Base-by-base conservation (phyloP, 2,329 filamentous ascomycete species). In the Trichothecium roseum region DNA sequence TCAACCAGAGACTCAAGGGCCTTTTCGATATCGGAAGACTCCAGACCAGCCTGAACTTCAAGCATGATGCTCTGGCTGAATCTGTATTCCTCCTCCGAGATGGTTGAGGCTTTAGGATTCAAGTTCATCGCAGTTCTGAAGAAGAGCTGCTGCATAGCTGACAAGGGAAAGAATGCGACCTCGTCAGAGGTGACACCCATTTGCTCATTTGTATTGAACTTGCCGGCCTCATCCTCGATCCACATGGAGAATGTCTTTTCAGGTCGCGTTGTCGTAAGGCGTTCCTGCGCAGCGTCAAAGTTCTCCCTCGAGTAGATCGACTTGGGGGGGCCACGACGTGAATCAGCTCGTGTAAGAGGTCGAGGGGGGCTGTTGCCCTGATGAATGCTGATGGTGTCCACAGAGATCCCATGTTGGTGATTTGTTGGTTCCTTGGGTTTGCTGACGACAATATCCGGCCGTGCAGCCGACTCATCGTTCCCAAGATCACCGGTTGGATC, bases 111-210 rank as follows among this genome's bases (percentile, higher is more conserved):
- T 18, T 51, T 49, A 9, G 46, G 39, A 32, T 57, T 50, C 2
- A 53, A 56, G 4, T 61, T 61, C 48, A 68, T 62, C 2, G 54
- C 49, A 0, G 66, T 68, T 41, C 66, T 56, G 35, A 73, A 71
- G 45, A 68, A 69, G 4, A 74, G 54, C 37, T 66, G 63, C 49
- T 74, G 69, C 62, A 72, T 72, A 3, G 69, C 62, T 1, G 69
- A 66, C 8, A 73, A 55, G 8, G 63, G 61, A 41, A 69, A 72
- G 22, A 43, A 45, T 40, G 50, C 52, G 33, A 49, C 34, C 9
- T 54, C 53, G 15, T 60, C 58, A 8, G 46, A 37, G 2, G 46
- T 46, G 15, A 35, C 41, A 5, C 37, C 6, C 35, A 37, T 37
- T 14, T 32, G 35, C 29, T 37, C 35, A 16, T 37, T 28, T 8